Percentiles rank a stretch among this genome's conserved stretches.
phyloP scores from a whole-genome alignment of 2,329 filamentous ascomycete species.

The Aspergillus cejpii region DNA sequence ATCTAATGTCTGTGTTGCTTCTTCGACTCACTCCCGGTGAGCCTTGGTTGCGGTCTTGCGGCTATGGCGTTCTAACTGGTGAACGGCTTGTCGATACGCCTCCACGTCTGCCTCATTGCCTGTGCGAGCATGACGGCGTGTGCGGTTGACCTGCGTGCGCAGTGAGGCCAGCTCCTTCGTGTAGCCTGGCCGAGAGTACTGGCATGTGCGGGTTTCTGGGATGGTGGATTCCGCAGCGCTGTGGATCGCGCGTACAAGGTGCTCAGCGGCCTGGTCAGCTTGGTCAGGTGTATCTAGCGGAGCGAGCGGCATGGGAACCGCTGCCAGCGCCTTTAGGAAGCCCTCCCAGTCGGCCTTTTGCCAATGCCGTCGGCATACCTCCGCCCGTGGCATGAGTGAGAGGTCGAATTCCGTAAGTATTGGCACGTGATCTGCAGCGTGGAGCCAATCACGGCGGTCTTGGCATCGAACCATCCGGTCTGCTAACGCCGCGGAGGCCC shows the following conservation, averaged over 20 bases:
- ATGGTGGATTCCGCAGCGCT: not conserved
- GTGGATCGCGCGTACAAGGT: not conserved
- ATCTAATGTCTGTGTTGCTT: no score
- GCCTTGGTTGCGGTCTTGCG: no score
- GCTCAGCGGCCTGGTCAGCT: not conserved
- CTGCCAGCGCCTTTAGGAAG: not conserved
- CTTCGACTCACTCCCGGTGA: no score
- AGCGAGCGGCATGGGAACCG: not conserved
- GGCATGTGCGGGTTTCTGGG: not conserved
- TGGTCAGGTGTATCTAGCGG: not conserved
- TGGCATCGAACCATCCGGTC: slow-evolving; percentile 2
- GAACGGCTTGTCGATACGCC: not conserved
- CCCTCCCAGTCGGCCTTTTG: slow-evolving; percentile 1
- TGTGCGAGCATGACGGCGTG: not conserved
- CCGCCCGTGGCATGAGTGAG: not conserved
- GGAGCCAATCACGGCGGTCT: not conserved
- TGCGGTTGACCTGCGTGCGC: not conserved
- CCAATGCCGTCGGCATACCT: not conserved
- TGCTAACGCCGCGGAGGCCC: not conserved
- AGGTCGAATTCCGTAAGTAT: slow-evolving; percentile 3
- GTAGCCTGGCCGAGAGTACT: not conserved
- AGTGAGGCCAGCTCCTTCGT: not conserved
- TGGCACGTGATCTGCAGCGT: slow-evolving; percentile 3
- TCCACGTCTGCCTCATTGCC: not conserved
- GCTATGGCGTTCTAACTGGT: no score